Evolutionary conservation across 1,139 yeast species (phyloP), one percentile per base, ranked within the genome.

Genomic region (Candida mesenterica): DNA sequence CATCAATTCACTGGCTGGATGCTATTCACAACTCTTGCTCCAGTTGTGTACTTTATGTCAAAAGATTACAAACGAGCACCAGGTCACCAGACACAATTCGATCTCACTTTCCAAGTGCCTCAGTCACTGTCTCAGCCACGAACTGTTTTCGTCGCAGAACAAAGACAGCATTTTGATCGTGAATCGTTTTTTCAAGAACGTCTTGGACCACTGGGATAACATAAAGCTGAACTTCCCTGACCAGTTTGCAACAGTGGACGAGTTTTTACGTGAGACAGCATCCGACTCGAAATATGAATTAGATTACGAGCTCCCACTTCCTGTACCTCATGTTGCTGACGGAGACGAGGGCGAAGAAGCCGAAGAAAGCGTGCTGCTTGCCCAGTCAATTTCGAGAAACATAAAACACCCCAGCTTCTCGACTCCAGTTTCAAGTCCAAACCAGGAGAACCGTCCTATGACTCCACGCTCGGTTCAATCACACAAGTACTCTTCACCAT

Each of bases 111-210:
- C 81, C 24, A 76, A 69, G 49, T 59, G 77, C 19, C 52, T 79
- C 29, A 60, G 76, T 6, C 72, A 76, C 32, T 68, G 79, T 19
- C 46, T 79, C 25, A 73, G 80, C 39, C 78, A 77, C 40, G 77
- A 75, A 48, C 58, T 67, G 31, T 54, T 73, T 3, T 70, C 65
- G 34, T 53, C 74, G 20, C 59, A 64, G 35, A 72, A 66, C 41
- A 68, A 68, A 31, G 75, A 72, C 40, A 60, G 65, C 37, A 50
- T 77, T 14, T 61, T 69, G n/a, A 63, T 77, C 14, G 73, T 79
- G 2, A 68, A 66, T 31, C 58, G 81, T 35, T 77, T 70, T 40
- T 57, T 78, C 28, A 72, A 65, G 40, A 77, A 76, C 43, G 44
- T 76, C 4, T 46, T 78, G 27, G 72, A 65, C 24, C 55, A 68